Percentiles rank a stretch among this genome's conserved stretches.
phyloP scores from a whole-genome alignment of 257 asterid species.

The Petunia axillaris region DNA sequence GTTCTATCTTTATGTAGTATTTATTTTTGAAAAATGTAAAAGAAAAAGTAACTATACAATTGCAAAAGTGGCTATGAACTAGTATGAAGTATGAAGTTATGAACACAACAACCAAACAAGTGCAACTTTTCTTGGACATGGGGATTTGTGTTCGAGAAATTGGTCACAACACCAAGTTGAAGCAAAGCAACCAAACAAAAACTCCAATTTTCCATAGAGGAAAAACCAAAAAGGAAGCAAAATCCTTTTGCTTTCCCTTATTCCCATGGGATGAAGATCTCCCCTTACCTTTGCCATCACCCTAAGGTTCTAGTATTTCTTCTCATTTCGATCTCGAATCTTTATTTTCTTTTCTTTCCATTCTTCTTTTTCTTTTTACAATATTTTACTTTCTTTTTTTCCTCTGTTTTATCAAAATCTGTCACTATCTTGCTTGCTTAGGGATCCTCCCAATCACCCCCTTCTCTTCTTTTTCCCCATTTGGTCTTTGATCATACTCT shows the following conservation, averaged over 20 bases:
- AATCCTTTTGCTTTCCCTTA: slow-evolving; percentile 30
- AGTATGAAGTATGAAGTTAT: background rate
- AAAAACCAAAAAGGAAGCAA: background rate
- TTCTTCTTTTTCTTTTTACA: background rate
- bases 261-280: slow-evolving; percentile 45
- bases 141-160: slow-evolving; percentile 38
- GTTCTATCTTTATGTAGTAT: background rate
- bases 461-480: slow-evolving; percentile 44
- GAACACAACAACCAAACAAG: background rate
- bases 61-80: background rate
- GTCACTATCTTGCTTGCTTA: slow-evolving; percentile 38
- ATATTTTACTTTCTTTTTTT: slow-evolving; percentile 24
- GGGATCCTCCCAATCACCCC: slow-evolving; percentile 45
- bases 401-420: slow-evolving; percentile 44
- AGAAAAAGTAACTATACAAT: background rate
- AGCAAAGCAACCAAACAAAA: slow-evolving; percentile 27
- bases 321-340: slow-evolving; percentile 49
- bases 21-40: background rate
- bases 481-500: slow-evolving; percentile 45
- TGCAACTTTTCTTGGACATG: slow-evolving; percentile 28
- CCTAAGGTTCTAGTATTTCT: slow-evolving; percentile 30
- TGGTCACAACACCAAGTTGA: slow-evolving; percentile 20
- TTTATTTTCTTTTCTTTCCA: slow-evolving; percentile 18
- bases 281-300: slow-evolving; percentile 31
- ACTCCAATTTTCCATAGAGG: slow-evolving; percentile 24